Evolutionary conservation across 306 rosid genomes (phyloP), one percentile per base, ranked within the genome.

Genomic region (Casuarina equisetifolia): DNA sequence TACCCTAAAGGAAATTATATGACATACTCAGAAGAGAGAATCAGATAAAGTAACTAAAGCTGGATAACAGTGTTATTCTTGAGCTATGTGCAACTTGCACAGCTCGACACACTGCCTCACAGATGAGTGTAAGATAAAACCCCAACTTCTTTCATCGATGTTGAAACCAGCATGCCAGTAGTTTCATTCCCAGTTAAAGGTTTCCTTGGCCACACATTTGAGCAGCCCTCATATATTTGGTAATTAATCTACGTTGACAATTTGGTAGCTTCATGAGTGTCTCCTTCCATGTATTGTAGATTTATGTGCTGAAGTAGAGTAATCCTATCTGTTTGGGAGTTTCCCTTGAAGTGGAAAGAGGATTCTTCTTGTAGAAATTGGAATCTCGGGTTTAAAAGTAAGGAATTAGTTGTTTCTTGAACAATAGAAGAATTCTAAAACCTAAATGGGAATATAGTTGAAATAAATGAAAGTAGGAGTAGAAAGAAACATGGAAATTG

Each of bases 1-100:
- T 70, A 16, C 75, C 45, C 54, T 73, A 6, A 10, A 66, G 19
- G 69, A 69, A 19, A 73, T 69, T 66, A 7, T 76, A 15, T 74
- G 10, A 13, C 7, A 71, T 48, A 70, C 10, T 66, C 61, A 19
- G 16, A 45, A 51, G 19, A 70, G 73, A 13, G 69, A 25, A 49
- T 9, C 49, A 32, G 64, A 51, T 53, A 19, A 58, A 8, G 6
- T 13, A 10, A 25, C 5, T 58, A 9, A 20, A 58, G 64, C 9
- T 58, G 39, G 64, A 25, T 3, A 19, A 25, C 25, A 58, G 64
- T 25, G 6, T 58, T 38, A 58, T 58, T 20, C 39, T 57, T 57
- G 63, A 57, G 63, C 32, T 20, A 20, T 57, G 19, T 36, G 5
- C 38, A 57, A 57, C 63, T 57, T 57, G 0, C 13, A 20, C 38